Percentiles rank a stretch among this genome's conserved stretches.
Evolutionary conservation across 2,329 filamentous ascomycete species (phyloP).

Genomic region (Fusarium sp.): DNA sequence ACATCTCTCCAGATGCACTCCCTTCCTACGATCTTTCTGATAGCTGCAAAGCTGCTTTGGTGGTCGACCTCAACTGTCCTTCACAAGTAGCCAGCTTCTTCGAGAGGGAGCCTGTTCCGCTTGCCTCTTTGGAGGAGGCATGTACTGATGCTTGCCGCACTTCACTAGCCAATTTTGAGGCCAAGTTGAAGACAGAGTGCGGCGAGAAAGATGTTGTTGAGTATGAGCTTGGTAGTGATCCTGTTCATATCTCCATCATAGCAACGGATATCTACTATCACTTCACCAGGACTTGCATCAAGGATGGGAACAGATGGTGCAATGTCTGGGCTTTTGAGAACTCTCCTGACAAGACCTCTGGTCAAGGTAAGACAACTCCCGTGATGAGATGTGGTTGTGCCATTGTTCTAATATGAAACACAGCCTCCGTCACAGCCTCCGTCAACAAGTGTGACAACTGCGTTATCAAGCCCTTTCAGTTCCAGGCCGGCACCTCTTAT

Average conservation of each 20-base stretch:
- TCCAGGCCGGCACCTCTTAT: not conserved
- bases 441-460: not conserved
- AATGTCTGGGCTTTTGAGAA: slow-evolving; percentile 5
- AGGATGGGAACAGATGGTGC: not conserved
- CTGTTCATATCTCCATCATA: not conserved
- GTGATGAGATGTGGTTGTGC: not conserved
- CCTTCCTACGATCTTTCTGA: not conserved
- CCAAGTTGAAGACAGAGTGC: not conserved
- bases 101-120: not conserved
- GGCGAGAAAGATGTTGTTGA: not conserved
- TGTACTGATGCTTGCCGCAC: not conserved
- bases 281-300: not conserved
- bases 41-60: not conserved
- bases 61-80: not conserved
- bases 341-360: not conserved
- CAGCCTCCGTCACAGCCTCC: not conserved
- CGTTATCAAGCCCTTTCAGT: slow-evolving; percentile 4
- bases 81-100: not conserved
- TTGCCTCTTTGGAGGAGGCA: slow-evolving; percentile 2
- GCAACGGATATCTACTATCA: slow-evolving; percentile 4
- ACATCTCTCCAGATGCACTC: not conserved
- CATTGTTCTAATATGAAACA: not conserved
- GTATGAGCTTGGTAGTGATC: not conserved
- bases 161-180: not conserved
- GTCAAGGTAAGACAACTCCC: not conserved